Percentiles rank a stretch among this genome's conserved stretches.
phyloP scores from a whole-genome alignment of 306 rosid species.

The Astragalus glycyphyllos region DNA sequence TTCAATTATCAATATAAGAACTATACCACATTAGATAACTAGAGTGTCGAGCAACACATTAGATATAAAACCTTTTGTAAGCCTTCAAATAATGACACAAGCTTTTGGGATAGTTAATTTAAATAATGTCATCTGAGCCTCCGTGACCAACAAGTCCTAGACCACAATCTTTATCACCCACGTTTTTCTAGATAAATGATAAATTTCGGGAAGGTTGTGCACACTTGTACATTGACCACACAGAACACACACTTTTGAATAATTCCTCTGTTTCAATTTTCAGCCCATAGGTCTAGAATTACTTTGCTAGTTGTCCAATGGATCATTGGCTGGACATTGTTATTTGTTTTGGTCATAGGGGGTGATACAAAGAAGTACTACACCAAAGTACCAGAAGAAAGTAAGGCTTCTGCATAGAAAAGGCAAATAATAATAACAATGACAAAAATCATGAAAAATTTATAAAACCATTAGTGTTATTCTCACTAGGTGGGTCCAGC shows the following conservation, averaged over 20 bases:
- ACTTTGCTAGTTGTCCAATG: too few species aligned
- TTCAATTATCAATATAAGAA: slow-evolving; percentile 24
- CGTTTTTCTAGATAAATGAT: too few species aligned
- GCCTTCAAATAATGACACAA: background rate
- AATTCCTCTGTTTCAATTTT: slow-evolving; percentile 20
- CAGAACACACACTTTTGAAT: background rate
- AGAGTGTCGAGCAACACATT: slow-evolving; percentile 4
- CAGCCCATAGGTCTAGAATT: too few species aligned
- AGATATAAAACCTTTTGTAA: background rate
- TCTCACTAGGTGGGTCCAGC: too few species aligned
- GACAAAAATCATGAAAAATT: background rate
- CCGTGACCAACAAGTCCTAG: background rate
- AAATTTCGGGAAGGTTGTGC: too few species aligned
- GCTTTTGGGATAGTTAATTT: background rate
- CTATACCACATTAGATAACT: slow-evolving; percentile 20
- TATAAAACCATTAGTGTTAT: too few species aligned
- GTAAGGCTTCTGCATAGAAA: slow-evolving; percentile 1
- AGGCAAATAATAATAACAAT: background rate
- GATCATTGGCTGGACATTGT: background rate
- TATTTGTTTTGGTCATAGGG: slow-evolving; percentile 8
- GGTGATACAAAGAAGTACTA: slow-evolving; percentile 18
- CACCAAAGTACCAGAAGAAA: slow-evolving; percentile 15
- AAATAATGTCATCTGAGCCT: slow-evolving; percentile 1
- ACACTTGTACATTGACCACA: background rate
- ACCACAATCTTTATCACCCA: background rate